Conservation (phyloP, 768 basidiomycete species). For the Boletus reticulatus region DNA sequence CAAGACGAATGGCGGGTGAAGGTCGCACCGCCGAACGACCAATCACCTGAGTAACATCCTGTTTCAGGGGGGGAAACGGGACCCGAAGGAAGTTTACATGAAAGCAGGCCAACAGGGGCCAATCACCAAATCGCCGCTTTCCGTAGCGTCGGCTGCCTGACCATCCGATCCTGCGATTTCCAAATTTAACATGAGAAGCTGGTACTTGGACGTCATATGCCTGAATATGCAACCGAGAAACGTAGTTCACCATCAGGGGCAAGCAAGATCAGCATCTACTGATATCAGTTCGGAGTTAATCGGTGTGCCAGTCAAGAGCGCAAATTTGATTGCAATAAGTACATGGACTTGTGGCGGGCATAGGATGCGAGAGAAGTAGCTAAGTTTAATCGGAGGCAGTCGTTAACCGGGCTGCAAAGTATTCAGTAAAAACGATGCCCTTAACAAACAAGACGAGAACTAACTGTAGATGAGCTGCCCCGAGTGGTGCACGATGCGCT, state of each 20-base stretch:
- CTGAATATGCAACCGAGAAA: not conserved
- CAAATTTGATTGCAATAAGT: constrained; percentile 33
- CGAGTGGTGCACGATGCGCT: constrained; percentile 94
- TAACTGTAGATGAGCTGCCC: constrained; percentile 94
- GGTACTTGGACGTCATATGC: not conserved
- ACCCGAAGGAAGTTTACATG: not conserved
- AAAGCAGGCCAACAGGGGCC: not conserved
- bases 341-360: constrained; percentile 35
- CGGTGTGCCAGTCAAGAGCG: constrained; percentile 23
- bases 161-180: not conserved
- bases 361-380: constrained; percentile 19
- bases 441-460: constrained; percentile 32
- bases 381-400: constrained; percentile 38
- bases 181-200: not conserved
- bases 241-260: not conserved
- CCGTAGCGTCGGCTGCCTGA: not conserved
- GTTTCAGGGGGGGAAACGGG: not conserved
- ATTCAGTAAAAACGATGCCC: constrained; percentile 1
- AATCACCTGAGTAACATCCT: not conserved
- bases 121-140: not conserved
- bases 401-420: constrained; percentile 42
- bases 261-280: not conserved
- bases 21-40: not conserved
- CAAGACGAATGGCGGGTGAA: not conserved
- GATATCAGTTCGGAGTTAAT: not conserved